Evolutionary conservation across 331 rosid genomes (phyloP).

Genomic region (Ulmus americana): DNA sequence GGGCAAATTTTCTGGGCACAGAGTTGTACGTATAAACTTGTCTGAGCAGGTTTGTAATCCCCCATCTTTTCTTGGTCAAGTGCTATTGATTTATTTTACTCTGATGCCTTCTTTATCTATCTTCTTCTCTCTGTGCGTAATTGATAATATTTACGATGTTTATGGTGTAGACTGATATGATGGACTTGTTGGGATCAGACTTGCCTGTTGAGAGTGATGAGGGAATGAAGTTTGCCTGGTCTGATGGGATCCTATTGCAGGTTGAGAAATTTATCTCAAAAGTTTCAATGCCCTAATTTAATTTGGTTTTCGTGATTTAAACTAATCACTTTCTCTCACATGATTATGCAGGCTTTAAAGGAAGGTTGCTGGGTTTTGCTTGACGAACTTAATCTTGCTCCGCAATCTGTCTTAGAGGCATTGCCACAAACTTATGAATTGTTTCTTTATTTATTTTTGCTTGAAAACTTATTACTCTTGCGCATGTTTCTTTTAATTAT

Average conservation of each 20-base stretch:
- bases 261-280: conserved; percentile 22
- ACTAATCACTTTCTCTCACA: conserved; percentile 4
- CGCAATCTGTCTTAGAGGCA: conserved; percentile 89
- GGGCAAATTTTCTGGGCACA: conserved; percentile 74
- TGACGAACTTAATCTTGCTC: conserved; percentile 97
- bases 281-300: conserved; percentile 7
- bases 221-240: conserved; percentile 87
- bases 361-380: conserved; percentile 97
- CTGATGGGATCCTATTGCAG: conserved; percentile 91
- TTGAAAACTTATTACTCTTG: conserved; percentile 2
- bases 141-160: conserved; percentile 1
- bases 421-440: not conserved
- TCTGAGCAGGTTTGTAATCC: conserved; percentile 70
- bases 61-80: not conserved
- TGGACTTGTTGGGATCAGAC: conserved; percentile 95
- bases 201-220: conserved; percentile 85
- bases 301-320: not conserved
- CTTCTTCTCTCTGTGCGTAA: not conserved
- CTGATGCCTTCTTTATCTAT: not conserved
- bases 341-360: conserved; percentile 60
- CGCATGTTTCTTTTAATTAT: conserved; percentile 5
- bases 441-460: not conserved
- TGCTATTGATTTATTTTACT: not conserved
- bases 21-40: conserved; percentile 79
- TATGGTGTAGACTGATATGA: conserved; percentile 80